phyloP scores from a whole-genome alignment of 2,329 filamentous ascomycete species.

The Monosporascus sp. region DNA sequence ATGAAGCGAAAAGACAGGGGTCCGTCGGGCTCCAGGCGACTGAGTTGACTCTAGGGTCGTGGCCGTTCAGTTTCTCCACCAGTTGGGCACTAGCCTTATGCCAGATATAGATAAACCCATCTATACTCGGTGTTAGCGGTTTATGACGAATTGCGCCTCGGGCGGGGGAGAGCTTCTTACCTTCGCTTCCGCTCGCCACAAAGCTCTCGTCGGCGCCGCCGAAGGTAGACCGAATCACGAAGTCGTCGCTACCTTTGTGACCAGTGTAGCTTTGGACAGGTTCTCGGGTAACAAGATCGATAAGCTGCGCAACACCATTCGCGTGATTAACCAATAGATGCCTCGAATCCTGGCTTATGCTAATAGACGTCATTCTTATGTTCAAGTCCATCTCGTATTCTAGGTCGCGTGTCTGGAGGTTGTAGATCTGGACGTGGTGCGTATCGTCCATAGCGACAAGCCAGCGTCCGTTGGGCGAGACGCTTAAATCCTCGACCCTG shows the following conservation, averaged over 20 bases:
- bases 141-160: neutral
- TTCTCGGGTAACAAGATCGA: constrained; percentile 69
- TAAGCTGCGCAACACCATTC: constrained; percentile 69
- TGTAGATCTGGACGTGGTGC: constrained; percentile 72
- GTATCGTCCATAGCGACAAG: constrained; percentile 73
- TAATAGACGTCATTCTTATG: constrained; percentile 69
- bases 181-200: constrained; percentile 86
- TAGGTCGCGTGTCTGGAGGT: constrained; percentile 67
- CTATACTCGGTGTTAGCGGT: constrained; percentile 25
- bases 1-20: constrained; percentile 80
- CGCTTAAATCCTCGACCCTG: constrained; percentile 77
- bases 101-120: constrained; percentile 77
- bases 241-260: constrained; percentile 63
- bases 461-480: constrained; percentile 73
- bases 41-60: constrained; percentile 74
- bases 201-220: constrained; percentile 91
- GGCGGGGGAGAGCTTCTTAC: constrained; percentile 38
- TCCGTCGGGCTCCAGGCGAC: constrained; percentile 85
- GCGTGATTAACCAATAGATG: constrained; percentile 78
- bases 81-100: constrained; percentile 74
- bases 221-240: constrained; percentile 75
- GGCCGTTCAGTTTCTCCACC: constrained; percentile 71
- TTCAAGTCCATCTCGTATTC: constrained; percentile 68
- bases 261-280: constrained; percentile 71
- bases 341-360: constrained; percentile 74